phyloP scores from a whole-genome alignment of 345 rosid species.

The Citrus australasica region DNA sequence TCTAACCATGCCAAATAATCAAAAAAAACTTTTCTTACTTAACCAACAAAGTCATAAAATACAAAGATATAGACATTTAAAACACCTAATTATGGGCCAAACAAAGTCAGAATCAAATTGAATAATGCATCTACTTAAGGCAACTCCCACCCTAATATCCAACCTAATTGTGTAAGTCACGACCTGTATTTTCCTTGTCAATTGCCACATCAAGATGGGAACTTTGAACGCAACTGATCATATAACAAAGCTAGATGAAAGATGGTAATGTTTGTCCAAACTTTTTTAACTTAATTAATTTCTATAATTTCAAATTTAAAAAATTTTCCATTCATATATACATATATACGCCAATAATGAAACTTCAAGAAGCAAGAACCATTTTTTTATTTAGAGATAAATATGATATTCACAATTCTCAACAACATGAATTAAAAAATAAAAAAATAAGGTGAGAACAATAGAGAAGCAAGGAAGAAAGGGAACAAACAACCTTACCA shows the following conservation, averaged over 20 bases:
- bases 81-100: not conserved
- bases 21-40: not conserved
- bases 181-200: not conserved
- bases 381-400: not conserved
- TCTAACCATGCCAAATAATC: not conserved
- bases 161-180: not conserved
- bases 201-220: not conserved
- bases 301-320: not conserved
- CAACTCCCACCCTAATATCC: constrained; percentile 2
- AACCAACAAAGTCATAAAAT: not conserved
- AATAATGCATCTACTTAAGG: not conserved
- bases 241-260: not conserved
- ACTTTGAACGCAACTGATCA: not conserved
- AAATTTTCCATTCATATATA: too few species aligned
- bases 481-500: not conserved
- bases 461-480: not conserved
- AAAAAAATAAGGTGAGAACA: not conserved
- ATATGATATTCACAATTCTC: not conserved
- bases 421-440: not conserved
- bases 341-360: not conserved
- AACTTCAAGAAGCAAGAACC: not conserved
- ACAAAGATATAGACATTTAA: not conserved
- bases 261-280: not conserved
- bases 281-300: not conserved
- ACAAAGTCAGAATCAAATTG: constrained; percentile 1